phyloP scores from a whole-genome alignment of 176 grass and related monocot species.

The Oryza coarctata region DNA sequence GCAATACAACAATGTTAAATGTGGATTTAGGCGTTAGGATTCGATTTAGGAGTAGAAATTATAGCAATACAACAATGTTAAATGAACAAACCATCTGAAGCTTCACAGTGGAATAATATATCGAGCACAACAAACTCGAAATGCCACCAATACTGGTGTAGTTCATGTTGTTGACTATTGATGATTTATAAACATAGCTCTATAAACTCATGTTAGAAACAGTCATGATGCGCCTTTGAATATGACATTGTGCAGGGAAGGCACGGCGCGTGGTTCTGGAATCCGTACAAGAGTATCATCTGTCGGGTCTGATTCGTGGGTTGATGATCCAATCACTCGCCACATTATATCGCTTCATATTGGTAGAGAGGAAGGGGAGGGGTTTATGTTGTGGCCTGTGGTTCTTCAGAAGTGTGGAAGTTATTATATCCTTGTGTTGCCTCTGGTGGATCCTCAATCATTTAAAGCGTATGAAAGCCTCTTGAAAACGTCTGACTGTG shows the following conservation, averaged over 20 bases:
- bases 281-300: constrained; percentile 56
- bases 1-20: background rate
- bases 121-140: background rate
- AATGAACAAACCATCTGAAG: background rate
- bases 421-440: constrained; percentile 73
- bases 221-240: background rate
- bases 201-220: background rate
- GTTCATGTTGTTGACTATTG: background rate
- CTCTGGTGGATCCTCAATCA: constrained; percentile 66
- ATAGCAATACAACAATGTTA: background rate
- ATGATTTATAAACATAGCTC: background rate
- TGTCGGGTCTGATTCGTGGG: constrained; percentile 74
- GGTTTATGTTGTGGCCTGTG: constrained; percentile 77
- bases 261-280: constrained; percentile 67
- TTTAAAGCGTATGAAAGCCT: constrained; percentile 64
- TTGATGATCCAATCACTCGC: constrained; percentile 87
- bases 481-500: constrained; percentile 65
- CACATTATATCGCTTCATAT: constrained; percentile 72
- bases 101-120: background rate
- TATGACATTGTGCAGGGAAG: constrained; percentile 59
- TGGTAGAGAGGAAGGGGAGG: constrained; percentile 37
- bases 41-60: background rate
- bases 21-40: constrained; percentile 8
- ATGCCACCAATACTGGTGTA: background rate
- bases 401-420: constrained; percentile 71